Evolutionary conservation across 208 protist species (phyloP), one percentile per base, ranked within the genome.

Genomic region (Phytomonas sp.): DNA sequence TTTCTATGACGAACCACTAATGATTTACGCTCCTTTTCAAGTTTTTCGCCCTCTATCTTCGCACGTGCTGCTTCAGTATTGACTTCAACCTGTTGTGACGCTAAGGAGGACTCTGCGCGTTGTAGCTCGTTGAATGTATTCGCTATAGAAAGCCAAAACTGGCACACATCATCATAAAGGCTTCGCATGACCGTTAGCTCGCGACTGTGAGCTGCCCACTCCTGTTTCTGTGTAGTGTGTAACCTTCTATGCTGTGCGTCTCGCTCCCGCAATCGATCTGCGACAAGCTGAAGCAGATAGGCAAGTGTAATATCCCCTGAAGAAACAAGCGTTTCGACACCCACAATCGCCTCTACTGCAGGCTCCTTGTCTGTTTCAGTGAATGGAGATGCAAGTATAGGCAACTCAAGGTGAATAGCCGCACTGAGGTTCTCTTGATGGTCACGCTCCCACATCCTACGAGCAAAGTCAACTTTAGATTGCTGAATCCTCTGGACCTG

Each of bases 361-460:
- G 32, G 12, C 16, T 33, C 61, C 14, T 42, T 23, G 6, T 40
- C n/a, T 1, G 26, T 33, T 40, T 11, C 26, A 33, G 32, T 2
- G 16, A 40, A 42, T 32, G 61, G 2, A 40, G 61, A 64, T 33
- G 33, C 30, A 40, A 64, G 61, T 23, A 64, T 26, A n/a, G 61
- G 61, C 26, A 64, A 16, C 26, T 33, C 29, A 8, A 67, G 32
- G 64, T 10, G 64, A 30, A 67, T 32, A 19, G 64, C 23, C 32
- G 26, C 33, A 12, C 45, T 67, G 33, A 67, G 64, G 64, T 42
- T 67, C 31, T 42, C 33, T 30, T 67, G 64, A 30, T 67, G 64
- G 64, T 67, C 64, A 29, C 64, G 64, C 64, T 67, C 64, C 64
- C 64, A 67, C 32, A 49, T 49, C 31, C 12, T 67, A 33, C 64